A percentile compares a stretch with the other conserved stretches of the same genome.
These are phyloP conservation scores for Wolfiporia cocos DNA, from an alignment of 1,284 basidiomycete species.

Conservation along the genomic window DNA sequence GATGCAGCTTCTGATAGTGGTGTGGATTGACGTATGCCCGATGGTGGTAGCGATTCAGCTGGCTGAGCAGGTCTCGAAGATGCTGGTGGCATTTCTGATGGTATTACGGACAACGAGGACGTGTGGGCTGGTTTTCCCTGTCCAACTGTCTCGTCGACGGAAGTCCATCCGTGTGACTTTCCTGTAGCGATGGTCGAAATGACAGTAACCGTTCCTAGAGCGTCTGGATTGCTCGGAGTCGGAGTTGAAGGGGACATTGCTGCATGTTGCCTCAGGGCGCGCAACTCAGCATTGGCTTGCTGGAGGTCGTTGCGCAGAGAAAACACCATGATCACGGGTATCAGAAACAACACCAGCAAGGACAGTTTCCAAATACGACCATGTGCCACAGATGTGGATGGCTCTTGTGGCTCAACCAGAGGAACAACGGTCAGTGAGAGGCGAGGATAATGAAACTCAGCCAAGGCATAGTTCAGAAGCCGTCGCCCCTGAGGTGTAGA, in stretches of 20 bases:
- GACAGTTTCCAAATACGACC: constrained; percentile 3
- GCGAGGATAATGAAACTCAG: constrained; percentile 50
- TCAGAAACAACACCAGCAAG: constrained; percentile 5
- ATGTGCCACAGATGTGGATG: too few species aligned
- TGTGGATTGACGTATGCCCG: too few species aligned
- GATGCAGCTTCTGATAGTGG: too few species aligned
- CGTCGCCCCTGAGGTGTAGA: constrained; percentile 27
- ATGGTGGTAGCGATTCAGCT: too few species aligned
- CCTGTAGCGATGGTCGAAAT: constrained; percentile 13
- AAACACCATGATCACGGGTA: constrained; percentile 2
- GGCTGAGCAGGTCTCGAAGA: too few species aligned
- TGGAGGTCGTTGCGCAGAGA: constrained; percentile 11
- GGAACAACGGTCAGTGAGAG: constrained; percentile 23
- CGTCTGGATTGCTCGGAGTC: too few species aligned
- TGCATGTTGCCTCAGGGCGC: constrained; percentile 8
- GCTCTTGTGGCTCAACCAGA: too few species aligned
- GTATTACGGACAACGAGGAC: too few species aligned
- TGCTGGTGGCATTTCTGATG: too few species aligned
- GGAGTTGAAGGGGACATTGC: too few species aligned
- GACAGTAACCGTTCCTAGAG: constrained; percentile 17
- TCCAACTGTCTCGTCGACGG: too few species aligned
- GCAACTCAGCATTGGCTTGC: constrained; percentile 9
- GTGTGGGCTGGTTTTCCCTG: too few species aligned
- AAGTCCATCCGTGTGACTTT: constrained; percentile 6
- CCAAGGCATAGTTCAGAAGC: constrained; percentile 48